Percentiles rank a stretch among this genome's conserved stretches.
Evolutionary conservation across 1,284 basidiomycete species (phyloP).

Genomic region (Chiua sp.): DNA sequence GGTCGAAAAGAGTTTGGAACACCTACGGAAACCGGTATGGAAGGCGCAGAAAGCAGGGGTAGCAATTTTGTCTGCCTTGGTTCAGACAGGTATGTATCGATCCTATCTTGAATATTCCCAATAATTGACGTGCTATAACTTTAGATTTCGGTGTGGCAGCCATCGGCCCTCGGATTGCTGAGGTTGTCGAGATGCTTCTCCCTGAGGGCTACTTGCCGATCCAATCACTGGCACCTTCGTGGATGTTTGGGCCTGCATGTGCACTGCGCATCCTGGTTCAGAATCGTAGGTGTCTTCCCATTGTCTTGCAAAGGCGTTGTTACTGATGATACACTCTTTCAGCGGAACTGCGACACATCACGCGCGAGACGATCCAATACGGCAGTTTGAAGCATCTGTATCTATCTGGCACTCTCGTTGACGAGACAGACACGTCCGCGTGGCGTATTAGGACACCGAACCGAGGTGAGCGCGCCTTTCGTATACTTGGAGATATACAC

Average conservation of each 20-base stretch:
- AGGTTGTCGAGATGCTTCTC: conserved; percentile 28
- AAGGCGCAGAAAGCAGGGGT: conserved; percentile 30
- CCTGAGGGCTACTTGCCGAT: conserved; percentile 5
- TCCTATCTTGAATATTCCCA: neutral
- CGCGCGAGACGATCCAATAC: conserved; percentile 13
- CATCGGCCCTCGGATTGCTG: conserved; percentile 12
- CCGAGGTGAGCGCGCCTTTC: conserved; percentile 10
- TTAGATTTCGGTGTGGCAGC: conserved; percentile 20
- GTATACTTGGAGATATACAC: too few species aligned
- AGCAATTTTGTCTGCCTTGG: conserved; percentile 26
- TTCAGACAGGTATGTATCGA: conserved; percentile 20
- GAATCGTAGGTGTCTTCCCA: conserved; percentile 3
- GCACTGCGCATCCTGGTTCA: conserved; percentile 24
- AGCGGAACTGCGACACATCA: conserved; percentile 10
- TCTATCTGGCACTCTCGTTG: conserved; percentile 22
- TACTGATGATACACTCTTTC: conserved; percentile 1
- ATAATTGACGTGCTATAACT: neutral
- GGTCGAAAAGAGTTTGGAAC: conserved; percentile 14
- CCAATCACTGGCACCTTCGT: conserved; percentile 17
- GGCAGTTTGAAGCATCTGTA: conserved; percentile 24
- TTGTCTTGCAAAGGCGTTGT: neutral
- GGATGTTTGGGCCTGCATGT: conserved; percentile 30
- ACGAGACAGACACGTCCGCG: conserved; percentile 15
- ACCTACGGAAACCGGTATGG: conserved; percentile 18
- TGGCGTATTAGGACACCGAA: conserved; percentile 27